A percentile compares a stretch with the other conserved stretches of the same genome.
phyloP scores from a whole-genome alignment of 345 rosid species.

The Salix brachista region DNA sequence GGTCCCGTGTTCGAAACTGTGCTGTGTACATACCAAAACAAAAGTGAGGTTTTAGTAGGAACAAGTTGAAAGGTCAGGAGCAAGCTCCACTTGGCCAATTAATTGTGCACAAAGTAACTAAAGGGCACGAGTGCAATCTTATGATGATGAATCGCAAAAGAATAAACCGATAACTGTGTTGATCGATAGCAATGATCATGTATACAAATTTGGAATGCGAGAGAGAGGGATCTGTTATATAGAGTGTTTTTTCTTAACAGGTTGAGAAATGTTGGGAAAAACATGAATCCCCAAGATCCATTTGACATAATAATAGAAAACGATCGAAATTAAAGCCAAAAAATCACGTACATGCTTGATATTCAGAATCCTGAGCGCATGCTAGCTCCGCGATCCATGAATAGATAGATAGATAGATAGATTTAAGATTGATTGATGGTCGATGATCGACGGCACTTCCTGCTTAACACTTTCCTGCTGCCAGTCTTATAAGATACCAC shows the following conservation, averaged over 20 bases:
- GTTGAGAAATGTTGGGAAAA: not conserved
- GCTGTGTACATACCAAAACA: not conserved
- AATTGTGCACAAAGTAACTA: not conserved
- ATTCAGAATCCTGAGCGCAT: not conserved
- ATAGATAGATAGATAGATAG: too few relatives aligned
- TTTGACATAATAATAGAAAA: not conserved
- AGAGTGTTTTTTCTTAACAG: not conserved
- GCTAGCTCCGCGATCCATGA: not conserved
- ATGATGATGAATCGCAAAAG: not conserved
- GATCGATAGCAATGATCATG: not conserved
- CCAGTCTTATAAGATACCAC: not conserved
- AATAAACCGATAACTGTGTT: not conserved
- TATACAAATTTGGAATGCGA: not conserved
- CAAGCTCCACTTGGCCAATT: not conserved
- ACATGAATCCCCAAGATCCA: not conserved
- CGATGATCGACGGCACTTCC: not conserved
- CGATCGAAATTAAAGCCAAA: not conserved
- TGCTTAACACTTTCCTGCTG: not conserved
- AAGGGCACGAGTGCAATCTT: not conserved
- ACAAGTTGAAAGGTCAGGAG: not conserved
- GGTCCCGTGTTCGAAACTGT: not conserved
- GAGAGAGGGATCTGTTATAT: not conserved
- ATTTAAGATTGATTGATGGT: not conserved
- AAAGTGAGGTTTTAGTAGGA: not conserved
- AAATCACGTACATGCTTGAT: not conserved